phyloP scores from a whole-genome alignment of 257 asterid genomes.

The Lavandula angustifolia region DNA sequence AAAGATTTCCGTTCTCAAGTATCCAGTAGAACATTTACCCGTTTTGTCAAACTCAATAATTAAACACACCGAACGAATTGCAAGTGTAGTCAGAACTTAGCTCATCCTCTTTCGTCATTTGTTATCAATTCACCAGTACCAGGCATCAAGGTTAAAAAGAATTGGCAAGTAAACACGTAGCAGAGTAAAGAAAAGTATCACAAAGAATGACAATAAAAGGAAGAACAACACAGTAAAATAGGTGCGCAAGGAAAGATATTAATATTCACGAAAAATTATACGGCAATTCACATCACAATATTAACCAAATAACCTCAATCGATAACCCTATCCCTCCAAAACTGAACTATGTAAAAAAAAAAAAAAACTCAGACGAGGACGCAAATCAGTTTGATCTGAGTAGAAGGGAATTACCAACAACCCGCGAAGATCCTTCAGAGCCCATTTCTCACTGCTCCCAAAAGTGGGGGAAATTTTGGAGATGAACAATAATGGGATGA shows the following conservation, averaged over 20 bases:
- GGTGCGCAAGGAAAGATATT: slow-evolving; percentile 1
- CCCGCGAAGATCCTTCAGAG: slow-evolving; percentile 63
- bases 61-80: not conserved
- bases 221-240: slow-evolving; percentile 10
- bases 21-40: not conserved
- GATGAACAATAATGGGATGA: slow-evolving; percentile 10
- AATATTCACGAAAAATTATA: not conserved
- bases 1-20: not conserved
- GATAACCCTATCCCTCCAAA: slow-evolving; percentile 29
- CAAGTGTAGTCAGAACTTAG: slow-evolving; percentile 8
- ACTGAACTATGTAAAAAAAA: not conserved
- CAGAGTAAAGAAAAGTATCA: not conserved
- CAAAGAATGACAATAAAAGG: not conserved
- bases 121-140: not conserved
- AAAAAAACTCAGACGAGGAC: not conserved
- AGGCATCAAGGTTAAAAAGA: slow-evolving; percentile 11
- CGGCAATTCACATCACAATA: not conserved
- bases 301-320: slow-evolving; percentile 7
- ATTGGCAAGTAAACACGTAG: not conserved
- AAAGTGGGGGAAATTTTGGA: slow-evolving; percentile 1
- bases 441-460: slow-evolving; percentile 51
- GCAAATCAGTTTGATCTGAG: not conserved
- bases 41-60: not conserved
- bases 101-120: slow-evolving; percentile 4
- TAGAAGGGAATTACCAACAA: slow-evolving; percentile 58